Evolutionary conservation across 1,284 basidiomycete genomes (phyloP), one percentile per base, ranked within the genome.

Genomic region (Ganoderma multipileum): DNA sequence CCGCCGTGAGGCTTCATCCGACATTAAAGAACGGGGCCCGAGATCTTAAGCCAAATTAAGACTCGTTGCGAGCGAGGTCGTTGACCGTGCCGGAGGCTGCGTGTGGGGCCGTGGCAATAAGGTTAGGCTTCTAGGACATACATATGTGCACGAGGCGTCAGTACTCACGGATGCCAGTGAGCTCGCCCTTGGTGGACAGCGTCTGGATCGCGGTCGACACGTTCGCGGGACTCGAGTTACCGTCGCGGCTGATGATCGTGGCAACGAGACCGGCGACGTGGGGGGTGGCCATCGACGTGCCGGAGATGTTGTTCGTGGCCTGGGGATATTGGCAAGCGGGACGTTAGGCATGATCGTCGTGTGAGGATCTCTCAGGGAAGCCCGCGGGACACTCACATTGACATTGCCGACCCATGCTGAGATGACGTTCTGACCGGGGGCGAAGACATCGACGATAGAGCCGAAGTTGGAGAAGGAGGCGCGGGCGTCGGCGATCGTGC

Each of bases 401-500:
- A 72, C 72, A 66, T 76, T 76, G 16, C 76, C 78, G 44, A 52
- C 42, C 58, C 58, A 60, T 11, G 58, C 36, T 70, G 77, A 79
- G 61, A 77, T 78, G 44, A 83, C 71, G 68, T 74, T 74, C 60
- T 73, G 69, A n/a, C 82, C 82, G 30, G 80, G 81, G 23, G 80
- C 81, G 64, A 60, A 60, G 64, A 83, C 71, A 61, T 82, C 80
- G 60, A 82, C 76, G 47, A 77, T 71, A 5, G 78, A 52, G 16
- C 81, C 82, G 54, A 71, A 80, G 74, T 82, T 82, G 39, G 81
- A 82, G 74, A 77, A 79, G 16, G 67, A 75, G 3, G 78, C 77
- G 4, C 76, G 70, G 9, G 74, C 82, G 78, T 92, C 90, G 77
- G 58, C 79, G 70, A 89, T 84, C 63, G 83, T 86, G 44, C 84